Base-by-base conservation (phyloP, 208 protist species). In the Trypanosoma avium region DNA sequence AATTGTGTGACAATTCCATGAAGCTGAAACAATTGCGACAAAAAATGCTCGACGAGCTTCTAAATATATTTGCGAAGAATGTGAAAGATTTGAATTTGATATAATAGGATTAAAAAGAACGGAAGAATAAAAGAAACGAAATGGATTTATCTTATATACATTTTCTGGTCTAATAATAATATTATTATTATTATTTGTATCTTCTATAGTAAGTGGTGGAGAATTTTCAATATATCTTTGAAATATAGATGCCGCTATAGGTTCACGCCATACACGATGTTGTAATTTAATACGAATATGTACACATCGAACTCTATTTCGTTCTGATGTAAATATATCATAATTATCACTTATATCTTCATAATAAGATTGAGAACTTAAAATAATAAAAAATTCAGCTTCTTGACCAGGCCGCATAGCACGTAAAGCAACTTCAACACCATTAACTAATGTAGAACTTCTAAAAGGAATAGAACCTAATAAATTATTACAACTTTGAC, bases 351-450 rank as follows among this genome's bases (percentile, higher is more conserved):
- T 17, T 22, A 38, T 4, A 38, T 22, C 21, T 12, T 55, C 49
- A 32, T 24, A 38, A 6, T 35, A 5, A 3, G n/a, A 2, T 13
- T 19, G 13, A 24, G 24, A 30, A 7, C 32, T 36, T n/a, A 52
- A n/a, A n/a, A n/a, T 36, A 36, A 62, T 54, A 53, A 67, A 12
- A 42, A 74, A 74, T 21, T 13, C 15, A 42, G 30, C 57, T 38
- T 61, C 42, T 10, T 67, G 42, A 30, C 49, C 57, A 21, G 50
- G 48, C 3, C 38, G 38, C 57, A 74, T 66, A 8, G 35, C 55
- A 53, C 47, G 53, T 30, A 74, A 21, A 1, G 68, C 68, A 1
- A 64, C 40, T 19, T 67, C 60, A 33, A 74, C 40, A 49, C 27
- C 45, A 4, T 7, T 24, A n/a, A 56, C 26, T 10, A 64, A 27